A percentile compares a stretch with the other conserved stretches of the same genome.
Evolutionary conservation across 331 rosid species (phyloP).

Genomic region (Acacia pycnantha): DNA sequence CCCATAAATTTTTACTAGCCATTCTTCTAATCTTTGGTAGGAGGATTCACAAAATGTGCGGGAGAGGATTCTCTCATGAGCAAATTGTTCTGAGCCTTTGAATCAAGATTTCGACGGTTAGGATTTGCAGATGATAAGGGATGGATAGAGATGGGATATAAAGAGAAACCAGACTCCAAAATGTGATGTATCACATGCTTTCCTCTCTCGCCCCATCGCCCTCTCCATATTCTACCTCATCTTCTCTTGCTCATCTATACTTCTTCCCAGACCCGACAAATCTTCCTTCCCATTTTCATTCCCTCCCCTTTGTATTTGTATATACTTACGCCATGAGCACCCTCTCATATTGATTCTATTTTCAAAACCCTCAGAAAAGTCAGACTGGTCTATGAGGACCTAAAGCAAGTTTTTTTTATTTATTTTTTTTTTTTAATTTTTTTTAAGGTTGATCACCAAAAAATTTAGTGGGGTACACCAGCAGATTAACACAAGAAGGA

Average conservation of each 20-base stretch:
- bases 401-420: background rate
- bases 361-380: background rate
- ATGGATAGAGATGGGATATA: no score
- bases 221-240: constrained; percentile 17
- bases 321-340: constrained; percentile 4
- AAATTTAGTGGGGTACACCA: no score
- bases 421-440: no score
- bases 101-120: no score
- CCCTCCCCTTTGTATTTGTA: constrained; percentile 28
- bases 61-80: no score
- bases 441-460: no score
- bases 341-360: background rate
- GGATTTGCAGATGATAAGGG: no score
- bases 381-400: background rate
- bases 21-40: no score
- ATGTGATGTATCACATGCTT: constrained; percentile 57
- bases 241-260: constrained; percentile 66
- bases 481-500: no score
- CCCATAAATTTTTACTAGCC: no score
- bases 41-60: constrained; percentile 1
- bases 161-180: no score
- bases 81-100: no score
- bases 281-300: constrained; percentile 21
- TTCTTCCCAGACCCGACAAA: constrained; percentile 41
- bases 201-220: constrained; percentile 58